A percentile compares a stretch with the other conserved stretches of the same genome.
phyloP scores from a whole-genome alignment of 768 basidiomycete species.

The Lyophyllum atratum region DNA sequence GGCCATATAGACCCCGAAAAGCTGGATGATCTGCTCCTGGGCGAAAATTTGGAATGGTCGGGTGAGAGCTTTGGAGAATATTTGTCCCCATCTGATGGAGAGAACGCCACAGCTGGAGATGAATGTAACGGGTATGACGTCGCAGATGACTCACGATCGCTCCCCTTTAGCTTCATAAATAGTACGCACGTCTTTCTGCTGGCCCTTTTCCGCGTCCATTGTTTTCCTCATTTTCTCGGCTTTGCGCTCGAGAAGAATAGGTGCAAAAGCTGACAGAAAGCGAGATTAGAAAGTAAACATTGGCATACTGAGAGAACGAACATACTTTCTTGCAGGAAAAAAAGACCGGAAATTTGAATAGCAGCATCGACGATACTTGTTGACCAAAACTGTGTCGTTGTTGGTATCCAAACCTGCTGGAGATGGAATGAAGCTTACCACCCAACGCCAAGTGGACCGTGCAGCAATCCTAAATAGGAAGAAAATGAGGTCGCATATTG shows the following conservation, averaged over 20 bases:
- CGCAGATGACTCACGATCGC: conserved; percentile 39
- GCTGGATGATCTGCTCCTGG: conserved; percentile 65
- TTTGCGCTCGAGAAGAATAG: conserved; percentile 49
- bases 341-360: conserved; percentile 56
- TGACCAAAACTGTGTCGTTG: conserved; percentile 56
- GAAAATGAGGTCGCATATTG: neutral
- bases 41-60: conserved; percentile 71
- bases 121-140: neutral
- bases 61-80: conserved; percentile 54
- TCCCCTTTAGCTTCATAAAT: conserved; percentile 43
- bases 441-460: conserved; percentile 71
- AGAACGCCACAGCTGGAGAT: neutral
- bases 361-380: conserved; percentile 57
- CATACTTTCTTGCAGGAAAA: conserved; percentile 67
- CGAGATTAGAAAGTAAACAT: neutral
- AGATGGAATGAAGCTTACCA: conserved; percentile 40
- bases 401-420: neutral
- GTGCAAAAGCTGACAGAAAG: conserved; percentile 41
- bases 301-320: neutral
- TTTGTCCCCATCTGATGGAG: conserved; percentile 46
- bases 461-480: conserved; percentile 48
- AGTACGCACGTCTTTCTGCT: conserved; percentile 42
- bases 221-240: conserved; percentile 45
- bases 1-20: conserved; percentile 69
- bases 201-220: conserved; percentile 50